These are phyloP conservation scores for Acanthamoeba royreba DNA, from an alignment of 208 protist genomes.

Conservation along the genomic window DNA sequence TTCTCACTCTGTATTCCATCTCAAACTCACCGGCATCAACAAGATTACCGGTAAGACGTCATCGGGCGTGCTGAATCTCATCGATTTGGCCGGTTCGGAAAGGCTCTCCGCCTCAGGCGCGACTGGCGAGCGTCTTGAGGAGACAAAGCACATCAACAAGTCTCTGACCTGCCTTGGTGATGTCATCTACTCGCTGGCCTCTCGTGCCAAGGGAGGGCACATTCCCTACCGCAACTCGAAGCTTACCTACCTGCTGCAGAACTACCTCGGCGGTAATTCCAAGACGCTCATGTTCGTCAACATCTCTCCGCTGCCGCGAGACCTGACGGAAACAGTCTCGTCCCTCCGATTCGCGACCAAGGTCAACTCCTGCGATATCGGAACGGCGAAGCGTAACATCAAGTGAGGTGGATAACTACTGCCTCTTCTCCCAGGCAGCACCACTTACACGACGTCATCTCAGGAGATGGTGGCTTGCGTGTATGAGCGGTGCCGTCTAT, in stretches of 20 bases:
- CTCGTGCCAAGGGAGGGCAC: conserved; percentile 52
- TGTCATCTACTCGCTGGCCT: conserved; percentile 76
- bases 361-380: conserved; percentile 22
- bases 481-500: no score
- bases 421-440: no score
- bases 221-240: conserved; percentile 86
- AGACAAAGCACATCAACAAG: conserved; percentile 87
- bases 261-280: conserved; percentile 76
- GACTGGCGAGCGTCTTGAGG: conserved; percentile 76
- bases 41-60: conserved; percentile 43
- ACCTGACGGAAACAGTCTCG: conserved; percentile 52
- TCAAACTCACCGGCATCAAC: conserved; percentile 68
- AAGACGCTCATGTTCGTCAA: conserved; percentile 88
- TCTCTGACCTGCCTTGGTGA: conserved; percentile 76
- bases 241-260: conserved; percentile 83
- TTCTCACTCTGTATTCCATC: conserved; percentile 73
- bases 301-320: conserved; percentile 62
- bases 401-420: no score
- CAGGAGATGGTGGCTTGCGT: no score
- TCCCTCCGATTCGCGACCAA: neutral
- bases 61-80: conserved; percentile 66
- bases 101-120: conserved; percentile 70
- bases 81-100: conserved; percentile 85
- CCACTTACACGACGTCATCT: no score
- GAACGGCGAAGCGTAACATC: neutral